Percentiles rank a stretch among this genome's conserved stretches.
phyloP scores from a whole-genome alignment of 2,329 filamentous ascomycete species.

The Sporothrix globosa region DNA sequence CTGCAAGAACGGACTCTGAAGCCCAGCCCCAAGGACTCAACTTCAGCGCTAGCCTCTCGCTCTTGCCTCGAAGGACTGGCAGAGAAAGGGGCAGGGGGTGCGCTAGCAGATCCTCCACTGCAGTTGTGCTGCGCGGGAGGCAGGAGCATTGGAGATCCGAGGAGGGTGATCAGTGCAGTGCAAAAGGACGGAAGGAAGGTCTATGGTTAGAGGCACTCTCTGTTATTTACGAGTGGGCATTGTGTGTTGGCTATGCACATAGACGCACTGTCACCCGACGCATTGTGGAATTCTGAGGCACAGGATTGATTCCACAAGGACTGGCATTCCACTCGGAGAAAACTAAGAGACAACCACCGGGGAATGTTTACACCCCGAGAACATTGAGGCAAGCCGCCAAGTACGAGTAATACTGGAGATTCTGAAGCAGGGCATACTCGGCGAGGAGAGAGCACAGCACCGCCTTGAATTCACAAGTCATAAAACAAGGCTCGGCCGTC shows the following conservation, averaged over 20 bases:
- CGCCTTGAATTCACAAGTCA: not conserved
- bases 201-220: not conserved
- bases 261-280: not conserved
- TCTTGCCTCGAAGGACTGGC: not conserved
- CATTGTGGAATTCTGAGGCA: conserved; percentile 9
- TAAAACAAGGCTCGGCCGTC: not conserved
- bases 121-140: conserved; percentile 11
- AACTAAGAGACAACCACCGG: not conserved
- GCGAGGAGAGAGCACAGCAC: not conserved
- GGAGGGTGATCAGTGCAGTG: not conserved
- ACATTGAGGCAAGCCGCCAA: not conserved
- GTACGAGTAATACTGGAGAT: not conserved
- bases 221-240: not conserved
- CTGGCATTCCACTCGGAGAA: conserved; percentile 5
- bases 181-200: conserved; percentile 3
- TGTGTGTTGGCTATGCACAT: not conserved
- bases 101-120: conserved; percentile 17
- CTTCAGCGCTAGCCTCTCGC: conserved; percentile 11
- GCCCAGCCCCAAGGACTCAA: conserved; percentile 1
- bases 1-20: not conserved
- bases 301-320: conserved; percentile 1
- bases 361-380: not conserved
- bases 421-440: conserved; percentile 6
- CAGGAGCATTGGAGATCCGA: conserved; percentile 24
- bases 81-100: not conserved